Percentiles rank a stretch among this genome's conserved stretches.
Conservation (phyloP, 371 early-diverging fungal genomes). For the Dinochytrium kinnereticum region DNA sequence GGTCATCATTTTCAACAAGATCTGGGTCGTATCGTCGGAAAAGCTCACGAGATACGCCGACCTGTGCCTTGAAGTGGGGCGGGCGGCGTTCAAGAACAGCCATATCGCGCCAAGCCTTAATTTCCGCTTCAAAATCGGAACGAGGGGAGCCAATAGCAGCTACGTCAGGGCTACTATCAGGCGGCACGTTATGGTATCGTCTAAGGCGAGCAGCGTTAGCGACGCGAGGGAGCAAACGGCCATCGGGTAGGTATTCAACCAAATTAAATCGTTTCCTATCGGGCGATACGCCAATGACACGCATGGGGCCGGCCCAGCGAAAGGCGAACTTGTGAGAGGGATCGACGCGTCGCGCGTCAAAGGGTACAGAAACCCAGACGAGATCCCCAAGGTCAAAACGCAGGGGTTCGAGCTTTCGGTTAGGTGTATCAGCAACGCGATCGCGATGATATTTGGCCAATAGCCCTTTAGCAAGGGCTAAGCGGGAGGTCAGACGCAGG, state of each 20-base stretch:
- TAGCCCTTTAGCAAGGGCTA: not conserved
- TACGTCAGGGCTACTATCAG: not conserved
- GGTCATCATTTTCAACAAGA: not conserved
- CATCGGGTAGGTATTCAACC: not conserved
- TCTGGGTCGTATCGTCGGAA: not conserved
- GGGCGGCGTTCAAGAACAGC: not conserved
- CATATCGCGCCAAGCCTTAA: not conserved
- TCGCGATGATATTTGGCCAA: slow-evolving; percentile 6
- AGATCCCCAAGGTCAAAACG: not conserved
- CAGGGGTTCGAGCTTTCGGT: not conserved
- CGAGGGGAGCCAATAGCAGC: not conserved
- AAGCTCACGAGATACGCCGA: not conserved
- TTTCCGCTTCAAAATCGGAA: not conserved
- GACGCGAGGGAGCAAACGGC: not conserved
- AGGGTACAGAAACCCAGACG: not conserved
- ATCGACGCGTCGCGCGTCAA: not conserved
- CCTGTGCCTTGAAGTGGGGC: not conserved
- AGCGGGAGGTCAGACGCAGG: not conserved
- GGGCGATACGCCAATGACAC: not conserved
- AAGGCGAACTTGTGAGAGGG: not conserved
- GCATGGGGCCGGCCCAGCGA: slow-evolving; percentile 8
- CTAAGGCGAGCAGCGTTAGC: slow-evolving; percentile 2
- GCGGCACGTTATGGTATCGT: not conserved
- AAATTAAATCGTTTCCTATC: not conserved
- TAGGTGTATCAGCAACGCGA: not conserved